Conservation (phyloP, 2,329 filamentous ascomycete species). For the Fusarium sp. region DNA sequence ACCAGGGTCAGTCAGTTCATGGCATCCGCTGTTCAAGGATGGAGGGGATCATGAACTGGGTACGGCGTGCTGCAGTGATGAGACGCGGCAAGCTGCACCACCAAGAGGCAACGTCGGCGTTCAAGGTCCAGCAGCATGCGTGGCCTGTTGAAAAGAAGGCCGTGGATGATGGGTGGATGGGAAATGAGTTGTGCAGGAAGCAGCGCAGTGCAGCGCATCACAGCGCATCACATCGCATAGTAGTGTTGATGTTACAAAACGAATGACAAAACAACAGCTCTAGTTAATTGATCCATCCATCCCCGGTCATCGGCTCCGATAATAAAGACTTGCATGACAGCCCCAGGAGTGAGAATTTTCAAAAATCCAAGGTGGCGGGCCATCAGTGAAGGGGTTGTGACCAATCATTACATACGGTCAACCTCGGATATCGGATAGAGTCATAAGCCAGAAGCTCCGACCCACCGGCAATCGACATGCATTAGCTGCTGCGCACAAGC, state of each 20-base stretch:
- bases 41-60: slow-evolving; percentile 5
- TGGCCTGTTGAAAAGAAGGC: slow-evolving; percentile 1
- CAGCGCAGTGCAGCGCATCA: not conserved
- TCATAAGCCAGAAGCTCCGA: slow-evolving; percentile 33
- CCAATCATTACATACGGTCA: slow-evolving; percentile 35
- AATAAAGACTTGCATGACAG: slow-evolving; percentile 7
- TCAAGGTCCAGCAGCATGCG: slow-evolving; percentile 2
- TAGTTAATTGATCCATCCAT: slow-evolving; percentile 12
- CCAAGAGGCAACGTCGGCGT: not conserved
- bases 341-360: slow-evolving; percentile 36
- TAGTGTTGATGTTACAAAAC: slow-evolving; percentile 37
- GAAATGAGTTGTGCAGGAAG: slow-evolving; percentile 16
- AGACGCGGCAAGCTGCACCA: not conserved
- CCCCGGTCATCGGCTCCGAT: slow-evolving; percentile 42
- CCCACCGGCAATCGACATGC: slow-evolving; percentile 38
- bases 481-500: slow-evolving; percentile 27
- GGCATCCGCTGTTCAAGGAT: slow-evolving; percentile 1
- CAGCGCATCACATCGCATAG: slow-evolving; percentile 8
- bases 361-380: slow-evolving; percentile 33
- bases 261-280: slow-evolving; percentile 8
- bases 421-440: slow-evolving; percentile 27
- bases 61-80: slow-evolving; percentile 1
- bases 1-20: slow-evolving; percentile 16
- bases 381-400: not conserved
- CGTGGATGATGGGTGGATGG: slow-evolving; percentile 7